Base-by-base conservation (phyloP, 768 basidiomycete genomes). In the Lentinula lateritia region DNA sequence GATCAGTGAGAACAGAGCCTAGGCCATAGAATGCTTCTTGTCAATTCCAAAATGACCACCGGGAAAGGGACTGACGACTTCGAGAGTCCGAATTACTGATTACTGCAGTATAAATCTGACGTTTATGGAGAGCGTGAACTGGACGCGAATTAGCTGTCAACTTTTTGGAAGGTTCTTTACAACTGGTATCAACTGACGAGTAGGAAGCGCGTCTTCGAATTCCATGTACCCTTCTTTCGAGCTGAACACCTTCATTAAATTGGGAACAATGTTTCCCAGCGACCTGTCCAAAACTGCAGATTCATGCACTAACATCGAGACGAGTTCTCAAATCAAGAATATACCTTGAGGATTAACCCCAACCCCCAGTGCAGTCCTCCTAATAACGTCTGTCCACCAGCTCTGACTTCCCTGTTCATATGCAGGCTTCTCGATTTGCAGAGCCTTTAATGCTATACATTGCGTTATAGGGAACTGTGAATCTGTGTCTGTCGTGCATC, bases 301-400 rank as follows among this genome's bases (percentile, higher is more conserved):
- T 36, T 16, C 23, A 28, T 52, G 28, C 12, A 7, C 12, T 9
- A n/a, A 6, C 28, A 15, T 18, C 13, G 15, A 10, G 39, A 15
- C 2, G 54, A 41, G 13, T n/a, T 5, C 3, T 28, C 28, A 4
- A 28, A 28, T 28, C 23, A 38, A 36, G 48, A 23, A 67, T 76
- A 63, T 62, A 86, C 88, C 80, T 66, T 75, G 69, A 52, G 80
- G 69, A 71, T 88, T 76, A 3, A 86, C 91, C 0, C 89, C 90
- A 46, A 91, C 89, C 3, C 85, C 89, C 2, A 90, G 71, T 16
- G 90, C 91, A 41, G 92, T 93, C 61, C 82, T 74, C 61, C 76
- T 77, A 63, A 93, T 86, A 42, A 93, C 90, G 63, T 90, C 86
- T n/a, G 76, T 71, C 92, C 92, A 93, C 90, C 90, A 93, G 2